Conservation (phyloP, 148 eudicot genomes). For the Arctostaphylos glauca region DNA sequence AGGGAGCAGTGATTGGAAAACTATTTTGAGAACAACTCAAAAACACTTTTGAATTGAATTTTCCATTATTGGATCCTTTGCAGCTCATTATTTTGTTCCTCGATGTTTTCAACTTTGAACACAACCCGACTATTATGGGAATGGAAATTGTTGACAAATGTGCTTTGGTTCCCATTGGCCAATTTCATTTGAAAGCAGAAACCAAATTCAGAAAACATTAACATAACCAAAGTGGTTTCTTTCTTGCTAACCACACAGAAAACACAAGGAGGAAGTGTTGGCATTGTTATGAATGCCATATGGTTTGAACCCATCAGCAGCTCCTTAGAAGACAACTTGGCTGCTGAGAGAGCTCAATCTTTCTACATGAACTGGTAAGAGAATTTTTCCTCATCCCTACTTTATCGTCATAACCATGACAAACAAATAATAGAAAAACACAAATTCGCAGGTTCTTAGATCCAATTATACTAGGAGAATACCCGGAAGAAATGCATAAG, state of each 20-base stretch:
- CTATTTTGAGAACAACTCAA: background rate
- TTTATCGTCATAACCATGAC: background rate
- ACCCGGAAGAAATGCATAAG: constrained; percentile 54
- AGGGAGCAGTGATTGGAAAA: background rate
- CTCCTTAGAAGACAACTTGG: constrained; percentile 50
- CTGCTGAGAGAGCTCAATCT: constrained; percentile 67
- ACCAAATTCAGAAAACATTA: background rate
- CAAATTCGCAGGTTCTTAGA: constrained; percentile 57
- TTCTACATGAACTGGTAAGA: constrained; percentile 59
- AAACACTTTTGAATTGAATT: background rate
- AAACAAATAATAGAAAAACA: background rate
- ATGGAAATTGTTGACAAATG: background rate
- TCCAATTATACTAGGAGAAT: constrained; percentile 61
- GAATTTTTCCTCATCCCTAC: background rate
- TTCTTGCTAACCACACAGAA: constrained; percentile 32
- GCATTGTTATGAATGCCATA: constrained; percentile 54
- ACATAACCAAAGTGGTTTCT: background rate
- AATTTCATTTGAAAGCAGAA: background rate
- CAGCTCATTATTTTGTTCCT: background rate
- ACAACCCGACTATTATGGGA: background rate
- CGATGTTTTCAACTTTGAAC: background rate
- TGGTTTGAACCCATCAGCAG: constrained; percentile 70
- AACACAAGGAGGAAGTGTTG: constrained; percentile 57
- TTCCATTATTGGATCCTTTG: too few relatives aligned
- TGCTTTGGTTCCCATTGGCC: background rate